Evolutionary conservation across 352 stramenopile species (phyloP), one percentile per base, ranked within the genome.

Genomic region (Aphanomyces stellatus): DNA sequence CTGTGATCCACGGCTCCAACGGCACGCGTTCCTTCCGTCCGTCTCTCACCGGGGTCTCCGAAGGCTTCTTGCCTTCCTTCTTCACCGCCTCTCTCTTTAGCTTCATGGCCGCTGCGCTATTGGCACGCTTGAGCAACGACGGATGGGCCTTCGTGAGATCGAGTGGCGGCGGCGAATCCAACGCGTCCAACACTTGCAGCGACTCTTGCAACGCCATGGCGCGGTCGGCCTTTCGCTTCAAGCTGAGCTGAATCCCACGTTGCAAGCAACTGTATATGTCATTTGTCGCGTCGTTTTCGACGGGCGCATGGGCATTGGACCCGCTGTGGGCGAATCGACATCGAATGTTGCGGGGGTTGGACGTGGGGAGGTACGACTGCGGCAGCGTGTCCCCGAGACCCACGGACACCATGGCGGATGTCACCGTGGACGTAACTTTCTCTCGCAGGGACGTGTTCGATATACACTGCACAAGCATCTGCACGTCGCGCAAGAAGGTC

Each of bases 401-500:
- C 60, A 67, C 34, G 4, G 3, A 17, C 11, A 6, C 34, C 60
- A 67, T 56, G 30, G 46, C 13, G 15, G 33, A 11, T 49, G 28
- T 19, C 6, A 67, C 27, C n/a, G 34, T 48, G 22, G 22, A 40
- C 7, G n/a, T 11, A 4, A 40, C 19, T 5, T 3, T 33, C 11
- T 59, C 19, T 57, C 37, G 37, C 22, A 64, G 24, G 6, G 27
- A 24, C 8, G 19, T 19, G 24, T 55, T 22, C 3, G 17, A 25
- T n/a, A 60, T 22, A n/a, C 37, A 34, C 17, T 24, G 24, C 22
- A 67, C 28, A 17, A 67, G 41, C 41, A 42, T 49, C 15, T 57
- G 28, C 37, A 67, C 28, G 60, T 67, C 60, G 3, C 27, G 46
- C 27, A 67, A 22, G 30, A 67, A 67, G 43, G 22, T 33, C 24